Evolutionary conservation across 805 yeast species (phyloP).

Genomic region (Metschnikowia kofuensis): DNA sequence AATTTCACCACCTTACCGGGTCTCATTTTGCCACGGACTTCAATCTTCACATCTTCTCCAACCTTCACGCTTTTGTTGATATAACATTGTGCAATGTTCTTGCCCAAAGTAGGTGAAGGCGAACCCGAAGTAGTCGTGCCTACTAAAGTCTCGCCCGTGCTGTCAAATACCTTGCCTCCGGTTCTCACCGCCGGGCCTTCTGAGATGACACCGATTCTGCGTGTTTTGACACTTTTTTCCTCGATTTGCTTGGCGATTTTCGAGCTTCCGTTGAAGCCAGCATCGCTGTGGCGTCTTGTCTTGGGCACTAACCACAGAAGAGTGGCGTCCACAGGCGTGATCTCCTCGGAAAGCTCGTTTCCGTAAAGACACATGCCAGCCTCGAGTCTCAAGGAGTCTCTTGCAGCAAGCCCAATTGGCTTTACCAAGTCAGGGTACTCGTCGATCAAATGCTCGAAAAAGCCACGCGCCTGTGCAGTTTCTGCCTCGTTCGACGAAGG

Average conservation of each 20-base stretch:
- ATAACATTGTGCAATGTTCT: conserved; percentile 90
- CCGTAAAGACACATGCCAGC: conserved; percentile 99
- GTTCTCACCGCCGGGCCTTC: conserved; percentile 94
- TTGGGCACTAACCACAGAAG: conserved; percentile 89
- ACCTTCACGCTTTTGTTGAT: conserved; percentile 68
- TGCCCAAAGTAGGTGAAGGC: conserved; percentile 59
- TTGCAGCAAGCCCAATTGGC: conserved; percentile 96
- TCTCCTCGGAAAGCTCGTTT: conserved; percentile 75
- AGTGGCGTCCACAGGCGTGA: conserved; percentile 86
- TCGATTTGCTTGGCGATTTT: conserved; percentile 67
- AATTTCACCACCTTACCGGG: conserved; percentile 73
- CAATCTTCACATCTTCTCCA: conserved; percentile 69
- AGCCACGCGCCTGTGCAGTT: conserved; percentile 46
- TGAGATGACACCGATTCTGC: conserved; percentile 72
- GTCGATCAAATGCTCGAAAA: conserved; percentile 59
- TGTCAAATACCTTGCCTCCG: conserved; percentile 58
- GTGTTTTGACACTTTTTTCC: conserved; percentile 55
- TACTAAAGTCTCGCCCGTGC: conserved; percentile 50
- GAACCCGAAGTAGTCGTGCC: conserved; percentile 62
- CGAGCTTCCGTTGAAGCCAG: conserved; percentile 72
- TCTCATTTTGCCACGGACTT: conserved; percentile 80
- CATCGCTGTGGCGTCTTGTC: conserved; percentile 53
- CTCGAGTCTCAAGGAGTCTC: conserved; percentile 92
- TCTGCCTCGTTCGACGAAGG: conserved; percentile 45
- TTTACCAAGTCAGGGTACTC: conserved; percentile 54